Conservation (phyloP, 352 stramenopile species). For the Globisporangium paddicum region DNA sequence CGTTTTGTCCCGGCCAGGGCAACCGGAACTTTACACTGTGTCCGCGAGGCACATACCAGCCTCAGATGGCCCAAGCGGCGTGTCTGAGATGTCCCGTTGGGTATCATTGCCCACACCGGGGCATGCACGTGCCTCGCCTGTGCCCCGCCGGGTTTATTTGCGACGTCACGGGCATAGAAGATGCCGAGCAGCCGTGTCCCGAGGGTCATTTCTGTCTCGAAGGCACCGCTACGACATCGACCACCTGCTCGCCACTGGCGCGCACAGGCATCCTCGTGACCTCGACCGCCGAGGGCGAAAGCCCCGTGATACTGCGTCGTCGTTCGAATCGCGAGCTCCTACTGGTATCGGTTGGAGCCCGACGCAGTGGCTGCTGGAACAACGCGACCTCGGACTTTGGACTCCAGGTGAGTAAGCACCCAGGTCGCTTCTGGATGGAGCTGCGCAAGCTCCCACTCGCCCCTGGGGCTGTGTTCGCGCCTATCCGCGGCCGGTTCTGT, state of each 20-base stretch:
- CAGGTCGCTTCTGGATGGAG: slow-evolving; percentile 93
- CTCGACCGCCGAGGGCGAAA: slow-evolving; percentile 29
- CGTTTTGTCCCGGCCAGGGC: slow-evolving; percentile 69
- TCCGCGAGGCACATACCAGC: slow-evolving; percentile 92
- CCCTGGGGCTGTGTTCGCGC: slow-evolving; percentile 58
- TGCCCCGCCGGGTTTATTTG: slow-evolving; percentile 95
- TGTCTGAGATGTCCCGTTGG: slow-evolving; percentile 94
- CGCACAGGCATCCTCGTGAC: slow-evolving; percentile 37
- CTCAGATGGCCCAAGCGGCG: slow-evolving; percentile 52
- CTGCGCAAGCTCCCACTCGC: slow-evolving; percentile 87
- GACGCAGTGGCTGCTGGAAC: slow-evolving; percentile 90
- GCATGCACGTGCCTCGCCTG: slow-evolving; percentile 91
- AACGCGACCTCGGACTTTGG: slow-evolving; percentile 95
- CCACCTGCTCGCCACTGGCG: slow-evolving; percentile 64
- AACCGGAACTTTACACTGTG: slow-evolving; percentile 95
- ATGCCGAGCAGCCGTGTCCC: slow-evolving; percentile 92
- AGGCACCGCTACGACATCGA: slow-evolving; percentile 92
- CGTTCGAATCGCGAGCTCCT: slow-evolving; percentile 14
- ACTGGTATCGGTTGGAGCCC: slow-evolving; percentile 44
- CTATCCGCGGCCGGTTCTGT: slow-evolving; percentile 92
- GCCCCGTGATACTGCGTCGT: slow-evolving; percentile 36
- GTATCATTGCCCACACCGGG: slow-evolving; percentile 92
- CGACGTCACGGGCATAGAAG: slow-evolving; percentile 91
- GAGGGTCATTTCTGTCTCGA: slow-evolving; percentile 94
- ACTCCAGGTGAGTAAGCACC: slow-evolving; percentile 83